Percentiles rank a stretch among this genome's conserved stretches.
phyloP scores from a whole-genome alignment of 192 early-diverging fungal species.

The Coemansia sp. region DNA sequence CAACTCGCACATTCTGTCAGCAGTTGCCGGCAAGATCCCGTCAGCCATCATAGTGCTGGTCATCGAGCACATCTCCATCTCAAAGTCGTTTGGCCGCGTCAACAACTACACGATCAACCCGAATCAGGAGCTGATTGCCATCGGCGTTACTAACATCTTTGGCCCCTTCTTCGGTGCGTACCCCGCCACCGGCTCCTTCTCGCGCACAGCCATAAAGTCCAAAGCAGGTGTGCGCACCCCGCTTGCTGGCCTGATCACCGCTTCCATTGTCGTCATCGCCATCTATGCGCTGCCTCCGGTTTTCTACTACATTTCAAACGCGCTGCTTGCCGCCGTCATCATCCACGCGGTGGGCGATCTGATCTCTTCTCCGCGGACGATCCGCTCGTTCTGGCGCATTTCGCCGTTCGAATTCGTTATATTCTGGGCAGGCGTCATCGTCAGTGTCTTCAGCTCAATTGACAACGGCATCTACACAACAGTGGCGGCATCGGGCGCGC shows the following conservation, averaged over 20 bases:
- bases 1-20: constrained; percentile 55
- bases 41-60: constrained; percentile 75
- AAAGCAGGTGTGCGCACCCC: constrained; percentile 86
- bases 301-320: constrained; percentile 85
- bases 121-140: constrained; percentile 89
- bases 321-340: constrained; percentile 81
- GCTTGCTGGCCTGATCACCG: constrained; percentile 77
- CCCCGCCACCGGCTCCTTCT: constrained; percentile 92
- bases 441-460: constrained; percentile 59
- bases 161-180: constrained; percentile 87
- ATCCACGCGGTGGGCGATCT: constrained; percentile 85
- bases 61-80: constrained; percentile 90
- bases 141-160: constrained; percentile 86
- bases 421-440: constrained; percentile 56
- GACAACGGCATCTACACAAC: constrained; percentile 83
- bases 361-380: constrained; percentile 62
- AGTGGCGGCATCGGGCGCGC: constrained; percentile 65
- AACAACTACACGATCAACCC: constrained; percentile 83
- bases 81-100: constrained; percentile 82
- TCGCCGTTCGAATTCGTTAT: constrained; percentile 55
- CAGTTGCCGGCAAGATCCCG: constrained; percentile 59
- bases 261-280: constrained; percentile 76
- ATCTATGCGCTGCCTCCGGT: constrained; percentile 80
- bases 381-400: constrained; percentile 69
- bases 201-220: constrained; percentile 89